Evolutionary conservation across 306 rosid genomes (phyloP).

Genomic region (Trifolium pratense): DNA sequence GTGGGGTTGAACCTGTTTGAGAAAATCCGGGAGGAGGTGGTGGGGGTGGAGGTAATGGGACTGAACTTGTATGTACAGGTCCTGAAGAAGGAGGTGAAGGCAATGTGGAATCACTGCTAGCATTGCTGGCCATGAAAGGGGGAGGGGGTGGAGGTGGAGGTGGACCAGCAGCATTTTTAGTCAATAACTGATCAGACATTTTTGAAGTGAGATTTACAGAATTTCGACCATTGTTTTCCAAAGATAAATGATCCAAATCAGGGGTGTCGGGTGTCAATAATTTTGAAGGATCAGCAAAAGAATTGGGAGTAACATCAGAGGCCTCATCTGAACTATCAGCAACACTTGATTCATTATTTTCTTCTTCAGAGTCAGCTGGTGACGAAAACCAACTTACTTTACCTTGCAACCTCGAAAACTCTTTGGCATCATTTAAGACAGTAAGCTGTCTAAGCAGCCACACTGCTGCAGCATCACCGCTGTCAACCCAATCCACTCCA

Average conservation of each 20-base stretch:
- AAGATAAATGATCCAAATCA: constrained; percentile 53
- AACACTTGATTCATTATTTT: constrained; percentile 83
- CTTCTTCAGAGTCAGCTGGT: constrained; percentile 93
- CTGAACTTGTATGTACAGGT: constrained; percentile 9
- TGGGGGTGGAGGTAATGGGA: constrained; percentile 37
- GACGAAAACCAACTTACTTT: constrained; percentile 78
- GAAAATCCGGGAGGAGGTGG: constrained; percentile 38
- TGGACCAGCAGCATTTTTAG: constrained; percentile 19
- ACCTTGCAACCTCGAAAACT: constrained; percentile 75
- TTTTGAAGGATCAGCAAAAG: constrained; percentile 57
- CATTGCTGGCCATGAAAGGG: constrained; percentile 17
- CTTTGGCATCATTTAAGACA: constrained; percentile 77
- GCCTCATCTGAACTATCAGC: constrained; percentile 97
- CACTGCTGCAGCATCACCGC: constrained; percentile 86
- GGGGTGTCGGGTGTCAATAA: constrained; percentile 46
- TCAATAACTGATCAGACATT: constrained; percentile 47
- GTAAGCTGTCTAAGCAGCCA: constrained; percentile 91
- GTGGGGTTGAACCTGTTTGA: not conserved
- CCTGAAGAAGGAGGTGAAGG: constrained; percentile 46
- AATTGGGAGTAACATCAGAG: constrained; percentile 67
- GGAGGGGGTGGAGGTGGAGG: constrained; percentile 24
- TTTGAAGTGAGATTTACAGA: constrained; percentile 47
- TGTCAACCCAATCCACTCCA: constrained; percentile 89
- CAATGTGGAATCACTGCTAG: constrained; percentile 11
- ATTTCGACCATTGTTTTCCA: constrained; percentile 52